Base-by-base conservation (phyloP, 2,329 filamentous ascomycete species). In the Piedraia hortae region DNA sequence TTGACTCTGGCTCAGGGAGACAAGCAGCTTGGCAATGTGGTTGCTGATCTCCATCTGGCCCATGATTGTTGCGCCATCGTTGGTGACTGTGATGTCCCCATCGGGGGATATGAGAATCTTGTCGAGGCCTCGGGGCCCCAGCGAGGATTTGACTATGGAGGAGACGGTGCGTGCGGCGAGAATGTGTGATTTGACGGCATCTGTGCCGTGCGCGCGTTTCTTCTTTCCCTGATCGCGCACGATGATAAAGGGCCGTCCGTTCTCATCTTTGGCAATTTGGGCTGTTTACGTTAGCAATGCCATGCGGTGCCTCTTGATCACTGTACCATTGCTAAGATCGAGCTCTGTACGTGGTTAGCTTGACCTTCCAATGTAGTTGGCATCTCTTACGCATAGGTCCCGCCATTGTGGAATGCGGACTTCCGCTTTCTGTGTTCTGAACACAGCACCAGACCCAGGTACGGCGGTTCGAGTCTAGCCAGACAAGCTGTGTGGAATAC, bases 101-200 rank as follows among this genome's bases (percentile, higher is more conserved):
- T 97, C 85, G 29, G 85, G 74, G 22, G 85, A 97, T 39, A 97
- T 97, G 37, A 97, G 63, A 44, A 97, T 97, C 58, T 97, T 97
- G 58, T 97, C 85, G 42, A 97, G 67, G 31, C 85, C 85, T 36
- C 85, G 72, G 24, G 85, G 85, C 22, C 85, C 85, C 38, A 97
- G 60, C 33, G 88, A 97, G 29, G 77, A 85, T 59, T 89, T 91
- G 51, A 97, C 77, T 38, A 97, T 85, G 52, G 78, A 89, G 36
- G 85, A 73, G 37, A 97, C 80, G 26, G 85, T 93, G 45, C 80
- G 69, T 24, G 88, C 88, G 28, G 85, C 82, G 39, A 93, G 66
- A 40, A 97, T 97, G 53, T 97, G 88, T 39, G 78, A 77, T 53
- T 97, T 97, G 48, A 97, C 77, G 23, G 85, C 85, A 43, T 97